phyloP scores from a whole-genome alignment of 2,329 filamentous ascomycete genomes.

The Ophiostoma montium region DNA sequence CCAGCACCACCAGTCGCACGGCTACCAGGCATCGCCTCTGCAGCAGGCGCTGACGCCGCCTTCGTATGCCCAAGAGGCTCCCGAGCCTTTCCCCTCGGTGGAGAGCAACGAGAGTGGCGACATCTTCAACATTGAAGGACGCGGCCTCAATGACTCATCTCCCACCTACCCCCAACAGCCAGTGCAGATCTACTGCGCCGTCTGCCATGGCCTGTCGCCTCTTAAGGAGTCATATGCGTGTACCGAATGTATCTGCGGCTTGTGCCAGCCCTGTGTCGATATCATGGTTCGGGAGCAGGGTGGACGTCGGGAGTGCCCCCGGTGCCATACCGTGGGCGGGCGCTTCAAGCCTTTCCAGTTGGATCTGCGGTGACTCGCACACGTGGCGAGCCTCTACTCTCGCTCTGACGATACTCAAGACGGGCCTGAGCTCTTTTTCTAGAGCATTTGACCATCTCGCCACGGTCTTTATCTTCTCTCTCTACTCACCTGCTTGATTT shows the following conservation, averaged over 20 bases:
- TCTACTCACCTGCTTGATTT: not conserved
- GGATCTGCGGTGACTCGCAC: constrained; percentile 48
- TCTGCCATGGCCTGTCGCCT: constrained; percentile 63
- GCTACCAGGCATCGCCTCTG: constrained; percentile 78
- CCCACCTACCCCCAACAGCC: constrained; percentile 57
- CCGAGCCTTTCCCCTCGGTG: constrained; percentile 79
- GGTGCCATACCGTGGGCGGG: constrained; percentile 64
- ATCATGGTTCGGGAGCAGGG: constrained; percentile 64
- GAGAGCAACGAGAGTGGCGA: constrained; percentile 63
- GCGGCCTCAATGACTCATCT: constrained; percentile 55
- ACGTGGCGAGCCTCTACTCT: not conserved
- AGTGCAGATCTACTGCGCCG: constrained; percentile 85
- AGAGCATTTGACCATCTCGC: not conserved
- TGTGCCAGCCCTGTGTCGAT: constrained; percentile 80
- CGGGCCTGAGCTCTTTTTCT: not conserved
- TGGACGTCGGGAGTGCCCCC: constrained; percentile 61
- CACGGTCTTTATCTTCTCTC: not conserved
- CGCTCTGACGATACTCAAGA: not conserved
- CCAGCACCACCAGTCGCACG: constrained; percentile 21
- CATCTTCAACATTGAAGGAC: constrained; percentile 55
- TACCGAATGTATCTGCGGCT: constrained; percentile 88
- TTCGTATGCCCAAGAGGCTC: constrained; percentile 47
- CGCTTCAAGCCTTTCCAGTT: constrained; percentile 77
- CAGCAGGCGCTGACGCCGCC: constrained; percentile 86
- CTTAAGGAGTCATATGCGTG: constrained; percentile 83